Evolutionary conservation across 2,329 filamentous ascomycete genomes (phyloP).

Genomic region (Sphaceloma murrayae): DNA sequence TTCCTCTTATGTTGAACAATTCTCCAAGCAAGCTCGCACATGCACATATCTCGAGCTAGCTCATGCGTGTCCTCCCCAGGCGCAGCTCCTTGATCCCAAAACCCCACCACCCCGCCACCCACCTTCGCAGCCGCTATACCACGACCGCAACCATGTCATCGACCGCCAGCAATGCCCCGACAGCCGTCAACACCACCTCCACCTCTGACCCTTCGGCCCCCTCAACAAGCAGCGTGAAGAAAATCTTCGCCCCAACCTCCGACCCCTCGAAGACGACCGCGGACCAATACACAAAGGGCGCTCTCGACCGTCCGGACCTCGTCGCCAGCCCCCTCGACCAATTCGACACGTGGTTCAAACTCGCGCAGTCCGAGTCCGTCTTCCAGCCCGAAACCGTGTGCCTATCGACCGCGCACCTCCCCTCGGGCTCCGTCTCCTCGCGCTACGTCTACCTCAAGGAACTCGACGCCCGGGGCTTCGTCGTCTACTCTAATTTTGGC

Average conservation of each 20-base stretch:
- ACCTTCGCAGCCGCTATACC: background rate
- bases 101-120: constrained; percentile 6
- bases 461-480: constrained; percentile 72
- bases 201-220: constrained; percentile 15
- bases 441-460: constrained; percentile 94
- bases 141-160: constrained; percentile 4
- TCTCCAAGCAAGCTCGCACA: too few relatives aligned
- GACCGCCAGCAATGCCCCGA: background rate
- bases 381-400: constrained; percentile 81
- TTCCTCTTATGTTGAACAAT: too few relatives aligned
- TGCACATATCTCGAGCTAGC: background rate
- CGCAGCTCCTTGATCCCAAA: background rate
- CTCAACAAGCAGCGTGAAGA: constrained; percentile 24
- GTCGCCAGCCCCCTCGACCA: constrained; percentile 60
- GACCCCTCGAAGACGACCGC: constrained; percentile 53
- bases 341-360: constrained; percentile 82
- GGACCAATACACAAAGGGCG: constrained; percentile 62
- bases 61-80: background rate
- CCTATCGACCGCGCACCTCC: constrained; percentile 73
- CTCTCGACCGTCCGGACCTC: constrained; percentile 54
- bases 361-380: constrained; percentile 53
- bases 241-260: constrained; percentile 55
- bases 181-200: constrained; percentile 1
- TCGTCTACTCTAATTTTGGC: constrained; percentile 88
- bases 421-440: constrained; percentile 72